These are phyloP conservation scores for Neofusicoccum parvum DNA, from an alignment of 2,329 filamentous ascomycete genomes.

Conservation along the genomic window DNA sequence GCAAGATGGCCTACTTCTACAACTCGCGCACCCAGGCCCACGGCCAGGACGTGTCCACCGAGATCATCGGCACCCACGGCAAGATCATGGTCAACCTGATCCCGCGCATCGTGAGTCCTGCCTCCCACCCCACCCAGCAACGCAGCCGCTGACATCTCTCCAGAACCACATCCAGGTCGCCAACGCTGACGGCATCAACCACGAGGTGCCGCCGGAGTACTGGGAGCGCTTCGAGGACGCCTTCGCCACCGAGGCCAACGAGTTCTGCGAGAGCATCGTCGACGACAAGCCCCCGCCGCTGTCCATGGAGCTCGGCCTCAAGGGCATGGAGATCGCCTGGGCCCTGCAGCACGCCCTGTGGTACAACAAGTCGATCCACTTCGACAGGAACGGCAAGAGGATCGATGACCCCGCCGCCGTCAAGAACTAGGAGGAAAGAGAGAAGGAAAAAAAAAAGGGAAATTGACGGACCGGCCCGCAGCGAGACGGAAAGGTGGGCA, in stretches of 20 bases:
- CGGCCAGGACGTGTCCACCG: conserved; percentile 48
- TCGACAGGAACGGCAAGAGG: conserved; percentile 31
- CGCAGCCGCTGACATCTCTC: background rate
- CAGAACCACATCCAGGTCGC: conserved; percentile 37
- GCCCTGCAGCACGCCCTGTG: conserved; percentile 61
- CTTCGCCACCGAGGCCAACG: conserved; percentile 44
- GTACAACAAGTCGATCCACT: conserved; percentile 57
- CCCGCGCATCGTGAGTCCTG: conserved; percentile 25
- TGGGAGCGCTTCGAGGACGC: conserved; percentile 45
- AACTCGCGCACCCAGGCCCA: conserved; percentile 46
- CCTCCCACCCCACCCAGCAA: background rate
- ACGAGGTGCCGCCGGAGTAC: conserved; percentile 43
- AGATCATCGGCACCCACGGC: conserved; percentile 47
- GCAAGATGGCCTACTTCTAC: conserved; percentile 49
- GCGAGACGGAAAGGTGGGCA: background rate
- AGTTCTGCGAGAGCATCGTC: conserved; percentile 42
- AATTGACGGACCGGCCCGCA: background rate
- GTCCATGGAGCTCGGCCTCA: conserved; percentile 37
- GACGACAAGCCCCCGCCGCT: conserved; percentile 41
- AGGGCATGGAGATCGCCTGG: conserved; percentile 41
- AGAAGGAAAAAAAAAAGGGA: background rate
- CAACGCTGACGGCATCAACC: conserved; percentile 36
- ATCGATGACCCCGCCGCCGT: conserved; percentile 15
- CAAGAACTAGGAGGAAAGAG: background rate
- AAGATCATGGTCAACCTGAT: conserved; percentile 46